phyloP scores from a whole-genome alignment of 176 grass and related monocot species.

The Juncus effusus region DNA sequence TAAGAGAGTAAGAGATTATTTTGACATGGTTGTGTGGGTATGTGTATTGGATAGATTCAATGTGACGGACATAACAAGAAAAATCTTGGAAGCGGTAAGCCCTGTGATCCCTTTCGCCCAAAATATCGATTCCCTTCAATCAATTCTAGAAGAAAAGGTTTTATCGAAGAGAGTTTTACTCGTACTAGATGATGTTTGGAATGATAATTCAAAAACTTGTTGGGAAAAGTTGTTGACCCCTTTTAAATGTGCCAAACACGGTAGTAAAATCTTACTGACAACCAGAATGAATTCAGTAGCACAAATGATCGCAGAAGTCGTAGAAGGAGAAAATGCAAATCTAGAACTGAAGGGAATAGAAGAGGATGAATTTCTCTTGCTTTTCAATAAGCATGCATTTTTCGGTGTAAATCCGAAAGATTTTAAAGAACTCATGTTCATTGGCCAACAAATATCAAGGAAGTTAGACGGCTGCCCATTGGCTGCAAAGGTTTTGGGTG shows the following conservation, averaged over 20 bases:
- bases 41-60: conserved; percentile 6
- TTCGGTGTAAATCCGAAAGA: background rate
- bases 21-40: background rate
- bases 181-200: conserved; percentile 30
- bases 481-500: conserved; percentile 21
- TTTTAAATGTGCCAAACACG: conserved; percentile 9
- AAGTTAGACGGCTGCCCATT: conserved; percentile 8
- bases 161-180: conserved; percentile 13
- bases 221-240: conserved; percentile 15
- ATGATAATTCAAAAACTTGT: background rate
- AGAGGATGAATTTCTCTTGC: background rate
- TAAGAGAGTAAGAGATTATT: background rate
- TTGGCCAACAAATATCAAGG: conserved; percentile 1
- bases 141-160: background rate
- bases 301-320: background rate
- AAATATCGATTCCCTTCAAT: background rate
- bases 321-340: background rate
- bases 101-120: background rate
- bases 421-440: background rate
- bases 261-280: conserved; percentile 30
- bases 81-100: background rate
- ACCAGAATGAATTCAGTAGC: conserved; percentile 21
- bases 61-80: background rate
- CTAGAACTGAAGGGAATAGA: conserved; percentile 4
- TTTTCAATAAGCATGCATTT: conserved; percentile 22